Evolutionary conservation across 352 stramenopile genomes (phyloP), one percentile per base, ranked within the genome.

Genomic region (Globisporangium acanthophoron): DNA sequence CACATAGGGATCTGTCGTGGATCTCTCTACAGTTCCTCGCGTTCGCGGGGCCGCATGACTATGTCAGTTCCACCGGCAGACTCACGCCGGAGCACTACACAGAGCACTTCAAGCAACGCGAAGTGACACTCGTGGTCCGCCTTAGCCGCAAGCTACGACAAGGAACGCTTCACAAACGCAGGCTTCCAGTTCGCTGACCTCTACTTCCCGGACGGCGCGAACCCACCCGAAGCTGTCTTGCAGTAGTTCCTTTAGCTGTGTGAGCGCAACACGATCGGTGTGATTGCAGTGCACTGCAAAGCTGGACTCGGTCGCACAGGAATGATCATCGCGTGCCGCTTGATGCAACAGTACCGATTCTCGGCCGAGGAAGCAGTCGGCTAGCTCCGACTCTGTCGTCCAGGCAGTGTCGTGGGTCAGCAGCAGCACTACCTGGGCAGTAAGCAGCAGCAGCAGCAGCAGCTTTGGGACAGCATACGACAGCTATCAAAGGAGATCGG

Each of bases 211-310:
- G 96, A 99, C 78, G 96, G 96, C 21, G 85, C 69, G 37, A 88
- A 81, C 58, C 94, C 96, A 5, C 66, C 88, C 5, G 76, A 90
- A 43, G 53, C 45, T 0, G 85, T 97, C 35, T 61, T 98, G 5
- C 33, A 73, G 18, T 53, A 62, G 16, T 95, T 98, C 11, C 52
- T 98, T 12, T 16, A 43, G 4, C 57, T 74, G 31, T 91, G 88
- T 58, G 85, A 96, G 58, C 51, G 4, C 43, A 60, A 9, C 2
- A 29, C 37, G 37, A 54, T 54, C 6, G 78, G 83, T 33, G 90
- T 88, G 35, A 82, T 98, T 58, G 96, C 92, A 0, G 88, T 99
- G 31, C 96, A 99, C 72, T 99, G 96, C 70, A 98, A 98, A 71
- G 96, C 95, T 3, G 96, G 96, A 0, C 70, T 99, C 4, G 96